phyloP scores from a whole-genome alignment of 139 green algal genomes.

The Coelastrella sp. region DNA sequence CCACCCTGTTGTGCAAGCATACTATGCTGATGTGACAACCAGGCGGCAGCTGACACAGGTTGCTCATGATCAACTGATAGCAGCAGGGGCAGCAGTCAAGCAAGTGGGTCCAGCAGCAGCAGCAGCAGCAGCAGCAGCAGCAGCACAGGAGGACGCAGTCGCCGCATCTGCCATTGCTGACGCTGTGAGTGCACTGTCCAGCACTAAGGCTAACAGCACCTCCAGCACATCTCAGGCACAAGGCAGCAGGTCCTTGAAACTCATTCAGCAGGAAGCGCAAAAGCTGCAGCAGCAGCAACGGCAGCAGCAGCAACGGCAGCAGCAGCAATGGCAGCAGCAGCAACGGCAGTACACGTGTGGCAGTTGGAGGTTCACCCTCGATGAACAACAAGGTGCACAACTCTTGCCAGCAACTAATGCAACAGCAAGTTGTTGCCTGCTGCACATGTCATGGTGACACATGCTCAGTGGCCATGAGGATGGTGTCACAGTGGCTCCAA shows the following conservation, averaged over 20 bases:
- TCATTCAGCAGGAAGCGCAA: not conserved
- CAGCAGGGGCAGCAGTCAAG: not conserved
- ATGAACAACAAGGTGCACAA: conserved; percentile 3
- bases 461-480: no score
- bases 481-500: no score
- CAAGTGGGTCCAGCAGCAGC: not conserved
- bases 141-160: not conserved
- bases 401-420: no score
- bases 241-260: not conserved
- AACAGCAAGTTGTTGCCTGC: no score
- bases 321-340: conserved; percentile 7
- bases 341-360: conserved; percentile 9
- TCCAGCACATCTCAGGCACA: not conserved
- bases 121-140: not conserved
- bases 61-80: not conserved
- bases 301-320: not conserved
- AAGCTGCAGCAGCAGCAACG: not conserved
- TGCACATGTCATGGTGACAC: no score
- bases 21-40: not conserved
- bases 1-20: not conserved
- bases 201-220: not conserved
- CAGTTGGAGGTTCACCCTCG: conserved; percentile 34
- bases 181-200: not conserved
- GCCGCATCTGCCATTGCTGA: not conserved
- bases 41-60: not conserved